Base-by-base conservation (phyloP, 2,329 filamentous ascomycete genomes). In the Curvularia sp. region DNA sequence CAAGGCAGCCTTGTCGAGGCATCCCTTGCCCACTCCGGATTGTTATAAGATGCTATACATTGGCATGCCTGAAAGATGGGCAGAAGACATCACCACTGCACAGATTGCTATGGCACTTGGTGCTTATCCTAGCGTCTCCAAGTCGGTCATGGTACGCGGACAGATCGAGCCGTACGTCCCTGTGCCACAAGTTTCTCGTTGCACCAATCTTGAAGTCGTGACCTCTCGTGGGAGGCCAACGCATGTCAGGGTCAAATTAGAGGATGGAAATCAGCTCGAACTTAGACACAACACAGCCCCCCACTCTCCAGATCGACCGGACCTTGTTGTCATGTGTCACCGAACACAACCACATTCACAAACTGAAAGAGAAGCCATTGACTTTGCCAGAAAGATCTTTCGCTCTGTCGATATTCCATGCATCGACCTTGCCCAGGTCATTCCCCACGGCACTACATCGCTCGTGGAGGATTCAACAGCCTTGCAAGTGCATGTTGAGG, bases 321-420 rank as follows among this genome's bases (percentile, higher is more conserved):
- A 77, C 46, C 67, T 77, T 10, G 72, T 71, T 2, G 60, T 77
- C 15, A 67, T 76, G 57, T 76, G 70, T 49, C 69, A 77, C 46
- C 56, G 57, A 39, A 57, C 61, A 19, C 49, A 56, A 21, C 55
- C 63, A 18, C 38, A 51, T 23, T 39, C 58, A 15, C 34, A 39
- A 21, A 52, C 48, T 48, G 65, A 72, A 32, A 45, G 59, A 27
- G 64, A 69, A 39, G 56, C 66, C 32, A 61, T 68, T 51, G 59
- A 62, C 3, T 59, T 65, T 60, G 65, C 67, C 46, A 70, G 70
- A 39, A 54, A 65, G 45, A 65, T 68, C 10, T 65, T 76, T 41
- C 47, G 62, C 19, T 58, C 39, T 27, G 64, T 68, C 47, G 52
- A 61, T 7, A 68, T 77, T 23, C 71, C 74, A 15, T 68, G 60